A percentile compares a stretch with the other conserved stretches of the same genome.
These are phyloP conservation scores for Coemansia sp. DNA, from an alignment of 192 early-diverging fungal genomes.

Conservation along the genomic window DNA sequence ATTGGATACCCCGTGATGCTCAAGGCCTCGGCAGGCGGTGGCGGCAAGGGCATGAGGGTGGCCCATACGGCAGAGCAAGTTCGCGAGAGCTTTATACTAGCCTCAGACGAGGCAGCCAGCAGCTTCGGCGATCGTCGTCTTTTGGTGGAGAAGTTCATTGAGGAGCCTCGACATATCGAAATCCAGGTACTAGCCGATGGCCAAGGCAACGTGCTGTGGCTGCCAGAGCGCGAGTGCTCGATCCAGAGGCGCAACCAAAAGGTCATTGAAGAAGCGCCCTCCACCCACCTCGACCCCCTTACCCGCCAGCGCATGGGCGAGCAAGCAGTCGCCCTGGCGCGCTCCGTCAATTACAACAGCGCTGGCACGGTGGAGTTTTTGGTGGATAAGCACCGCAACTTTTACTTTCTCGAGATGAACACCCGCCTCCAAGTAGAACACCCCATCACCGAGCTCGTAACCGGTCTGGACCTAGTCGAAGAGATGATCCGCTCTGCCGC, in stretches of 20 bases:
- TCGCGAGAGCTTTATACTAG: conserved; percentile 74
- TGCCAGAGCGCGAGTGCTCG: conserved; percentile 89
- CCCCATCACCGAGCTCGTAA: conserved; percentile 77
- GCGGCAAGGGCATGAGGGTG: conserved; percentile 84
- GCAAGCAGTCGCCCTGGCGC: conserved; percentile 73
- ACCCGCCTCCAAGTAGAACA: conserved; percentile 80
- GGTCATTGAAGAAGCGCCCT: conserved; percentile 85
- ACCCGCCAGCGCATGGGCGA: conserved; percentile 74
- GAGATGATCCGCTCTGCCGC: conserved; percentile 94
- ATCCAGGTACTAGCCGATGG: conserved; percentile 72
- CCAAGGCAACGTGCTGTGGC: conserved; percentile 71
- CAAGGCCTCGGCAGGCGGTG: conserved; percentile 78
- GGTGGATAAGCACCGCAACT: conserved; percentile 68
- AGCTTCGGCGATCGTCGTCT: conserved; percentile 88
- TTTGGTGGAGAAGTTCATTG: conserved; percentile 90
- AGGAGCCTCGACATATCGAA: conserved; percentile 76
- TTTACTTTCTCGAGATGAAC: conserved; percentile 83
- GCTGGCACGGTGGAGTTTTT: conserved; percentile 80
- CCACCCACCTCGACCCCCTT: conserved; percentile 59
- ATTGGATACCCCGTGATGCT: conserved; percentile 84
- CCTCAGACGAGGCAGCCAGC: conserved; percentile 74
- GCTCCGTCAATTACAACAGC: conserved; percentile 70
- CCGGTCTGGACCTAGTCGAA: conserved; percentile 89
- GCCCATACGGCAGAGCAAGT: conserved; percentile 65
- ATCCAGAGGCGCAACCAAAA: conserved; percentile 82